Evolutionary conservation across 2,329 filamentous ascomycete genomes (phyloP).

Genomic region (Aspergillus pseudonomiae): DNA sequence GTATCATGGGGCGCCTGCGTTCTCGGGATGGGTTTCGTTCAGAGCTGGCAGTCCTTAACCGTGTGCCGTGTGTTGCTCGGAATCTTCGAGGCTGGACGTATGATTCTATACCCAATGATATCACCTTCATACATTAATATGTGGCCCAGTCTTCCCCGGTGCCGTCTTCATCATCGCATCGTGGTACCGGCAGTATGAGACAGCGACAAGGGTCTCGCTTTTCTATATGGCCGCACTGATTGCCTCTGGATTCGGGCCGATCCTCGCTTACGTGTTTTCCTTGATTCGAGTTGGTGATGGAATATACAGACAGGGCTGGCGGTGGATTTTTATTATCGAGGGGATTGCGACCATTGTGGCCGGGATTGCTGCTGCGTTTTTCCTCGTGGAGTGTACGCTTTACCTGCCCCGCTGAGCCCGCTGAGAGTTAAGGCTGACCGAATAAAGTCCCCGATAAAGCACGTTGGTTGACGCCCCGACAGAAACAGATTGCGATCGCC

Average conservation of each 20-base stretch:
- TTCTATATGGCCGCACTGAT: neutral
- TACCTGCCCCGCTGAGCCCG: no score
- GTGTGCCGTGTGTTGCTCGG: neutral
- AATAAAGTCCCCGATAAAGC: neutral
- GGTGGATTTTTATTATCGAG: neutral
- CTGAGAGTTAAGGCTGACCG: neutral
- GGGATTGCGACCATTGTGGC: neutral
- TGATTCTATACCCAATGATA: neutral
- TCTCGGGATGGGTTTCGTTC: neutral
- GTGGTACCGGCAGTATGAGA: neutral
- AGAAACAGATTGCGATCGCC: neutral
- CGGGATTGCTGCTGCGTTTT: neutral
- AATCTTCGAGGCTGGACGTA: neutral
- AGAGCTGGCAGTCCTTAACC: neutral
- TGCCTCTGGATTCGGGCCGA: neutral
- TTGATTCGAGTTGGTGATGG: neutral
- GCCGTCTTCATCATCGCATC: neutral
- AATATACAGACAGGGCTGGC: neutral
- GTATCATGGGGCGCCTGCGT: neutral
- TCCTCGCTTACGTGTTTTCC: neutral
- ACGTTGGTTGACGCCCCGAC: neutral
- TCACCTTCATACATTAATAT: neutral
- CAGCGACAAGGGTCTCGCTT: neutral
- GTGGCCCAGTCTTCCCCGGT: neutral
- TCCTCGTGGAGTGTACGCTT: neutral